Percentiles rank a stretch among this genome's conserved stretches.
These are phyloP conservation scores for Eimeria mitis DNA, from an alignment of 169 alveolate species.

Conservation along the genomic window DNA sequence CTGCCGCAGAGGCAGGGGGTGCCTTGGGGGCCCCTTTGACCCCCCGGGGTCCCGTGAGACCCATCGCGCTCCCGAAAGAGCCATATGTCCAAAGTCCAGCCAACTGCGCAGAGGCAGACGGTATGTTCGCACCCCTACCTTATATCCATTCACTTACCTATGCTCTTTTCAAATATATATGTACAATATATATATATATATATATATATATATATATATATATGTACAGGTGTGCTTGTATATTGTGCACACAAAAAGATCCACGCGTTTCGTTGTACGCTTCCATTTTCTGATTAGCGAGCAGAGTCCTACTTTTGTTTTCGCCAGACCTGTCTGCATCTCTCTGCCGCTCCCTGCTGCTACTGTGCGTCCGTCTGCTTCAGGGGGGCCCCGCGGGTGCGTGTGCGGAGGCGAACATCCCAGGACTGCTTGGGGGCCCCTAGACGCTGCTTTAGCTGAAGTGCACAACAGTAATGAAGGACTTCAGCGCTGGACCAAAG, in stretches of 20 bases:
- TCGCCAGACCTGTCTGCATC: neutral
- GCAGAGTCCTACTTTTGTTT: neutral
- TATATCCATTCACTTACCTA: neutral
- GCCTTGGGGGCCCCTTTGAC: neutral
- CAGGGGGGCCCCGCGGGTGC: slow-evolving; percentile 41
- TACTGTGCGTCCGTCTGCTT: neutral
- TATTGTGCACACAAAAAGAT: neutral
- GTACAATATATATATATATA: neutral
- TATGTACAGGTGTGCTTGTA: neutral
- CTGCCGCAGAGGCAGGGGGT: slow-evolving; percentile 7
- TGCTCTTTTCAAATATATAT: neutral
- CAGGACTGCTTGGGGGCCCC: slow-evolving; percentile 49
- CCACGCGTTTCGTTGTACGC: neutral
- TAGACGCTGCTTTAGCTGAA: slow-evolving; percentile 28
- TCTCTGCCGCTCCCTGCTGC: neutral
- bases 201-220: neutral
- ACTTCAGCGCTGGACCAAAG: slow-evolving; percentile 42
- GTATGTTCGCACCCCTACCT: neutral
- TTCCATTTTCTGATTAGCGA: neutral
- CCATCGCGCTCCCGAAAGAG: slow-evolving; percentile 1
- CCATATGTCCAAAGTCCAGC: neutral
- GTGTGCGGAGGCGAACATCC: slow-evolving; percentile 50
- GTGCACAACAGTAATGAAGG: slow-evolving; percentile 27
- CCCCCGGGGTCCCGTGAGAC: neutral
- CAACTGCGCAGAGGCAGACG: neutral